phyloP scores from a whole-genome alignment of 495 filamentous ascomycete species.

The Aspergillus steynii region DNA sequence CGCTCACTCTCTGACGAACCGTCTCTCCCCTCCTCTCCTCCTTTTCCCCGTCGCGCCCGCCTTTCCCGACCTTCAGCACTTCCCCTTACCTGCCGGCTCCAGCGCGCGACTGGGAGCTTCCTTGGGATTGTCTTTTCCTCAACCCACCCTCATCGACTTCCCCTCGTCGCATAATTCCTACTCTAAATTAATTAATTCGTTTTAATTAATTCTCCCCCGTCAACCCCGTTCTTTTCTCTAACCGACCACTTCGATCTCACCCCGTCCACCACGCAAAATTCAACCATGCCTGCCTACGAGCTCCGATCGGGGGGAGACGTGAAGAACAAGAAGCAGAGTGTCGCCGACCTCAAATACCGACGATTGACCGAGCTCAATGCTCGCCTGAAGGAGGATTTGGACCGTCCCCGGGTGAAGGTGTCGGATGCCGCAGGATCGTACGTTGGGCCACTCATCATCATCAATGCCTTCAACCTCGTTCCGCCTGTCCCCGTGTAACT shows the following conservation, averaged over 20 bases:
- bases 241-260: background rate
- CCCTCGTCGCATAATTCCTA: constrained; percentile 1
- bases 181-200: constrained; percentile 9
- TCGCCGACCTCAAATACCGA: constrained; percentile 96
- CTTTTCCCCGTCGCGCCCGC: background rate
- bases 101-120: background rate
- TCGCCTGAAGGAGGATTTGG: constrained; percentile 90
- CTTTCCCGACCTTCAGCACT: background rate
- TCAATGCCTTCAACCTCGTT: constrained; percentile 8
- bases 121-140: background rate
- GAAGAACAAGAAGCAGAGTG: constrained; percentile 98
- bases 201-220: constrained; percentile 1
- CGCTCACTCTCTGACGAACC: background rate
- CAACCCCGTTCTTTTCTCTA: background rate
- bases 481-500: constrained; percentile 18
- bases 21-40: constrained; percentile 6
- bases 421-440: constrained; percentile 93
- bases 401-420: constrained; percentile 90
- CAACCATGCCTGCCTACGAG: constrained; percentile 55
- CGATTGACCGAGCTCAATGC: constrained; percentile 95
- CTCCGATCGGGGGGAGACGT: constrained; percentile 62
- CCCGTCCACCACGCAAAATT: constrained; percentile 8
- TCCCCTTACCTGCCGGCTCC: constrained; percentile 1
- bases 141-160: background rate
- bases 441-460: constrained; percentile 31